These are phyloP conservation scores for Pythium brassicae DNA, from an alignment of 352 stramenopile species.

Conservation along the genomic window DNA sequence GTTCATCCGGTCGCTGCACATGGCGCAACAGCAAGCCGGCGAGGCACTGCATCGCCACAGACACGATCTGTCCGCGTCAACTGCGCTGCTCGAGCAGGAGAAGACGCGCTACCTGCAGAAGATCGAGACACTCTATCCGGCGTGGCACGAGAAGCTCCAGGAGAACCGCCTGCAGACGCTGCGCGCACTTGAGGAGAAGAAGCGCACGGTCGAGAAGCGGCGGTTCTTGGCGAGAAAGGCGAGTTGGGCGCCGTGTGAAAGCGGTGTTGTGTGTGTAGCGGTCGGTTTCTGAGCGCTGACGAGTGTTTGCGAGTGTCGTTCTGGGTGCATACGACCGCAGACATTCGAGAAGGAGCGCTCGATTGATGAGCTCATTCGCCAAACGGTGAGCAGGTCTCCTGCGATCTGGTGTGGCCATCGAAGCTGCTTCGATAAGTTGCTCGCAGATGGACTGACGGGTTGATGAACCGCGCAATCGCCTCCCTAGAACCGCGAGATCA, in stretches of 20 bases:
- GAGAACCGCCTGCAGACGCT: slow-evolving; percentile 46
- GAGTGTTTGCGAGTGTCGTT: too few species aligned
- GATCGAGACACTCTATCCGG: slow-evolving; percentile 64
- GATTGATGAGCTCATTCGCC: slow-evolving; percentile 58
- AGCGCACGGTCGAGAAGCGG: slow-evolving; percentile 58
- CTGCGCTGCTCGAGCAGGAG: slow-evolving; percentile 45
- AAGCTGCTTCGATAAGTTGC: too few species aligned
- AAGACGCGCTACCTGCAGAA: slow-evolving; percentile 56
- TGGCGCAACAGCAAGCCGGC: slow-evolving; percentile 45
- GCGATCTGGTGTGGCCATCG: too few species aligned
- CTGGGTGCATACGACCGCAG: too few species aligned
- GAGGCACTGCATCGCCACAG: slow-evolving; percentile 35
- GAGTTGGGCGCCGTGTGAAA: neutral
- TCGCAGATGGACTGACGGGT: too few species aligned
- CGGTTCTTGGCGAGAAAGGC: slow-evolving; percentile 65
- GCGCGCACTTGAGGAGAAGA: slow-evolving; percentile 66
- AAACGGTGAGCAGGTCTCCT: slow-evolving; percentile 70
- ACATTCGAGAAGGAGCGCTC: slow-evolving; percentile 80
- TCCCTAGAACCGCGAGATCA: slow-evolving; percentile 77
- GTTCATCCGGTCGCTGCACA: slow-evolving; percentile 45
- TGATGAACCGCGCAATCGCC: too few species aligned
- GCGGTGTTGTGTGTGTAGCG: too few species aligned
- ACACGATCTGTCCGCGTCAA: slow-evolving; percentile 36
- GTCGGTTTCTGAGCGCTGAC: too few species aligned
- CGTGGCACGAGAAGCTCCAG: slow-evolving; percentile 71